Evolutionary conservation across 2,329 filamentous ascomycete genomes (phyloP).

Genomic region (Phymatotrichopsis omnivora): DNA sequence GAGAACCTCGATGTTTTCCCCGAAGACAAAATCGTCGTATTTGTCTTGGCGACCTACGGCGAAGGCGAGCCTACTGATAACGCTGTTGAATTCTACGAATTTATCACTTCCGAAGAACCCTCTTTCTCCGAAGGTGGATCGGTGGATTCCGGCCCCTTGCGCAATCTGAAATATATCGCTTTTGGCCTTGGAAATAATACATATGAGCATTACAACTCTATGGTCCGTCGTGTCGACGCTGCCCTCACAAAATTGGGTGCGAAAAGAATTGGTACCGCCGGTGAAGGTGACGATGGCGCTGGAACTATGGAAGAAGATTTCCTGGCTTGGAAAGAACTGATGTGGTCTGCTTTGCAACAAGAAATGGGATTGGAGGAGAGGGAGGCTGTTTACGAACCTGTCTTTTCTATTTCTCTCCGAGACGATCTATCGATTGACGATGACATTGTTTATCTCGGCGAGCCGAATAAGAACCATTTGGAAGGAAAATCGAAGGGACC

Average conservation of each 20-base stretch:
- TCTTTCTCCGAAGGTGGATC: constrained; percentile 61
- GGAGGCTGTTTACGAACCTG: constrained; percentile 89
- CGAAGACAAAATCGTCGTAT: constrained; percentile 84
- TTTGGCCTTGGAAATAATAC: constrained; percentile 99
- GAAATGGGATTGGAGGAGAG: constrained; percentile 88
- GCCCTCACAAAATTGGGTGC: constrained; percentile 73
- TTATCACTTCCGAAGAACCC: constrained; percentile 71
- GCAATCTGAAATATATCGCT: constrained; percentile 80
- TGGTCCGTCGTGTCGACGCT: constrained; percentile 86
- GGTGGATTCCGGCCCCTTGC: constrained; percentile 50
- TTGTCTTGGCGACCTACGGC: constrained; percentile 92
- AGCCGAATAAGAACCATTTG: constrained; percentile 93
- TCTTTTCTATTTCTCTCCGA: constrained; percentile 71
- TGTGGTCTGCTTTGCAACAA: constrained; percentile 80
- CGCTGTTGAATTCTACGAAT: constrained; percentile 97
- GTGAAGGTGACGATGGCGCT: constrained; percentile 93
- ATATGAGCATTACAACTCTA: constrained; percentile 98
- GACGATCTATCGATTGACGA: constrained; percentile 64
- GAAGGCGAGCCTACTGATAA: constrained; percentile 98
- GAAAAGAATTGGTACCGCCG: constrained; percentile 71
- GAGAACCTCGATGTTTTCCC: constrained; percentile 86
- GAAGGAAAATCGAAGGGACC: constrained; percentile 75
- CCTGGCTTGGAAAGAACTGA: constrained; percentile 96
- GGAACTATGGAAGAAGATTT: constrained; percentile 99
- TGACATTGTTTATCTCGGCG: constrained; percentile 79